Percentiles rank a stretch among this genome's conserved stretches.
Conservation (phyloP, 2,329 filamentous ascomycete species). For the Leptographium wingfieldii region DNA sequence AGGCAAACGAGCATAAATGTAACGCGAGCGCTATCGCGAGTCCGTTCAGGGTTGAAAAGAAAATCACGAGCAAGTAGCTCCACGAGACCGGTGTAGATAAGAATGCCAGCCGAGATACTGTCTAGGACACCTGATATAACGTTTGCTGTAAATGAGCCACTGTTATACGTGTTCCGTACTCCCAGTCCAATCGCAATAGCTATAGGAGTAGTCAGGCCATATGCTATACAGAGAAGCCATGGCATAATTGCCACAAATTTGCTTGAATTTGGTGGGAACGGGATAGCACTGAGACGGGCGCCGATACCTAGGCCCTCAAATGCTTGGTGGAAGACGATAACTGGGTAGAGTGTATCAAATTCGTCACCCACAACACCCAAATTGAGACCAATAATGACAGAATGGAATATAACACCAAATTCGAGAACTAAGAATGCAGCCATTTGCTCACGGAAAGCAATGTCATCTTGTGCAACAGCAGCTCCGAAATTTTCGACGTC, state of each 20-base stretch:
- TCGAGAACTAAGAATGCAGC: conserved; percentile 72
- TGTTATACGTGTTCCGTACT: conserved; percentile 52
- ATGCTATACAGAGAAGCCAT: conserved; percentile 58
- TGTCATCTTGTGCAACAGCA: conserved; percentile 15
- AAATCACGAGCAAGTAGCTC: conserved; percentile 94
- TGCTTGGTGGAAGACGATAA: conserved; percentile 77
- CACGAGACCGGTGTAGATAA: conserved; percentile 91
- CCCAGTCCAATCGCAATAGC: conserved; percentile 77
- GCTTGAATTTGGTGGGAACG: conserved; percentile 48
- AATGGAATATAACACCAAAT: conserved; percentile 92
- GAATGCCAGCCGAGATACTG: conserved; percentile 75
- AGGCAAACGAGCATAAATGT: conserved; percentile 62
- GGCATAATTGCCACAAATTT: conserved; percentile 54
- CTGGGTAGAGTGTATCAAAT: conserved; percentile 48
- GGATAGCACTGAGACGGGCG: conserved; percentile 61
- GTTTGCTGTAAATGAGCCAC: conserved; percentile 41
- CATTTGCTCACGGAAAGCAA: conserved; percentile 27
- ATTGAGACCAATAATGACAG: conserved; percentile 83
- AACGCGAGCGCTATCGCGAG: conserved; percentile 55
- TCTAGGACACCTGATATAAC: conserved; percentile 85
- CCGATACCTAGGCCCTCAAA: conserved; percentile 92
- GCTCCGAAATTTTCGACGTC: conserved; percentile 38
- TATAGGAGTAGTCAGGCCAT: conserved; percentile 71
- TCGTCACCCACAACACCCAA: conserved; percentile 46
- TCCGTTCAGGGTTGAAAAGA: conserved; percentile 86